Base-by-base conservation (phyloP, 768 basidiomycete species). In the Rhizopogon vulgaris region DNA sequence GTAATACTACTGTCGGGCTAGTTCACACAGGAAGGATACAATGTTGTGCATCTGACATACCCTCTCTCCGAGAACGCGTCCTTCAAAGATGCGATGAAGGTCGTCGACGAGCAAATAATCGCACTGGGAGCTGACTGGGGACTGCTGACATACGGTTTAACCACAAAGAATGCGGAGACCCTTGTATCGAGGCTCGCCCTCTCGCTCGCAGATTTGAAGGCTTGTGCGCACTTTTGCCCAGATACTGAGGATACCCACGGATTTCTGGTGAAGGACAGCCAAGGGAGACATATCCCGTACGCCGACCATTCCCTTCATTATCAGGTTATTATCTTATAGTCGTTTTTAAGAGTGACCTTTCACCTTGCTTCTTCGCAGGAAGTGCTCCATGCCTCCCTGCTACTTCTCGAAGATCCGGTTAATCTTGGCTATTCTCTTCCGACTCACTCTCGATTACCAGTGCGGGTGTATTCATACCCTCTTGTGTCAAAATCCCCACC, bases 21-120 rank as follows among this genome's bases (percentile, higher is more conserved):
- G 67, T 65, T 69, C 53, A 56, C 72, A 30, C 68, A 71, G 51
- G 74, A 75, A 54, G 73, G 73, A 25, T 72, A 74, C 53, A 56
- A 64, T n/a, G 64, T 71, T 15, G 48, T 66, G 9, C 69, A 68
- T 30, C 48, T 72, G 9, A 32, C 55, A 1, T 69, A 66, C 30
- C 64, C 69, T 27, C 42, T 50, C 11, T 45, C 59, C 22, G 40
- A 47, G 17, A 14, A 52, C 24, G 47, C 39, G 12, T 50, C 56
- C n/a, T 56, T 69, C 27, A 22, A 39, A 10, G 57, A 62, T 11
- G 41, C 48, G 22, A 46, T 66, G 39, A 52, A 56, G 14, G 57
- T 60, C 14, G 61, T 55, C 39, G 56, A 53, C 27, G 41, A 24
- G 18, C 25, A 48, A 48, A 54, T 64, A 34, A 52, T 52, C 15